Evolutionary conservation across 1,284 basidiomycete genomes (phyloP).

Genomic region (Moniliophthora roreri): DNA sequence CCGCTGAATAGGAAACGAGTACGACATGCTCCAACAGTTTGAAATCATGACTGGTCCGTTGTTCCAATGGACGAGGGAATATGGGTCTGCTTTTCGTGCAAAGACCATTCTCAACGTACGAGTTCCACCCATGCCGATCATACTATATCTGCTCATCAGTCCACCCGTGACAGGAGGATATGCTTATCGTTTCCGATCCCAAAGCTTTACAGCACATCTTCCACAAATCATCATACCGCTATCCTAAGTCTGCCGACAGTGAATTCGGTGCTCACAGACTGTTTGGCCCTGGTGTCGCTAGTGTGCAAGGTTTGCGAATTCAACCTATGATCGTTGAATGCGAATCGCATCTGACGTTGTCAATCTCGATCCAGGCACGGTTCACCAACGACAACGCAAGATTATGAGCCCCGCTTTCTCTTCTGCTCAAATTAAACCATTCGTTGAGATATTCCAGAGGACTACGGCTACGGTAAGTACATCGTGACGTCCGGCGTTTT

Average conservation of each 20-base stretch:
- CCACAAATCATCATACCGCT: constrained; percentile 2
- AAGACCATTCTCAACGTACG: no score
- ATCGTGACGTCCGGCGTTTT: background rate
- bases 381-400: constrained; percentile 2
- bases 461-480: background rate
- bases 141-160: no score
- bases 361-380: background rate
- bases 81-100: no score
- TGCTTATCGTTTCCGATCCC: constrained; percentile 12
- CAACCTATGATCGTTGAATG: background rate
- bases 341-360: no score
- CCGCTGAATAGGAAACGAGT: no score
- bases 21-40: no score
- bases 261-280: background rate
- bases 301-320: background rate
- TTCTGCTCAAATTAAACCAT: background rate
- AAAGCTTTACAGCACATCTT: constrained; percentile 10
- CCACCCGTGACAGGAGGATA: constrained; percentile 13
- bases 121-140: no score
- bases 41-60: no score
- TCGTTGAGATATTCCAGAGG: background rate
- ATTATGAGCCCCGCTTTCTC: background rate
- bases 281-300: background rate
- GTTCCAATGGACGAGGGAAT: no score
- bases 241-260: background rate